Evolutionary conservation across 352 stramenopile genomes (phyloP).

Genomic region (Phytophthora rubi): DNA sequence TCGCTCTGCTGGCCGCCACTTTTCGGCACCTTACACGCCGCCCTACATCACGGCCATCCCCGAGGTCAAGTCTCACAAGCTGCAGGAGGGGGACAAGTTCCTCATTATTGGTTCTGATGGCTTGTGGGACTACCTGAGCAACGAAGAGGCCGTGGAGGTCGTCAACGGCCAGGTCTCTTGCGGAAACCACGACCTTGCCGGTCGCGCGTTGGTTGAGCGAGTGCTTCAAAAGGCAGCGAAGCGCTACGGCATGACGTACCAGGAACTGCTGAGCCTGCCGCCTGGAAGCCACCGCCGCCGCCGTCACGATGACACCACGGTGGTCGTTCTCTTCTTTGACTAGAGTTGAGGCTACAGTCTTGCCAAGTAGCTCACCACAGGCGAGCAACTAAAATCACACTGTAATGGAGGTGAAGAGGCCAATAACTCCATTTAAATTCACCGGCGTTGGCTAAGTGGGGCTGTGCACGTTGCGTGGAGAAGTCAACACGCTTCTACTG

Average conservation of each 20-base stretch:
- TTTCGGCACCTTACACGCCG: conserved; percentile 89
- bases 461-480: conserved; percentile 14
- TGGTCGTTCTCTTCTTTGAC: conserved; percentile 90
- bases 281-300: conserved; percentile 82
- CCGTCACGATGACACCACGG: conserved; percentile 94
- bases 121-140: conserved; percentile 97
- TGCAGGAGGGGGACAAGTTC: conserved; percentile 93
- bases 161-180: conserved; percentile 69
- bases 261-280: conserved; percentile 83
- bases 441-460: neutral
- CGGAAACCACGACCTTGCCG: conserved; percentile 76
- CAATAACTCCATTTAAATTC: conserved; percentile 1
- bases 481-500: conserved; percentile 17
- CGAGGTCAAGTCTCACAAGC: conserved; percentile 72
- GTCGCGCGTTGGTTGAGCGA: conserved; percentile 77
- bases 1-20: conserved; percentile 86
- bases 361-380: conserved; percentile 9
- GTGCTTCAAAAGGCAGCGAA: conserved; percentile 81
- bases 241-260: conserved; percentile 80
- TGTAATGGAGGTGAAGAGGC: conserved; percentile 12
- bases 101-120: conserved; percentile 97
- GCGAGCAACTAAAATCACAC: conserved; percentile 15
- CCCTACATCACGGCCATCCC: conserved; percentile 94
- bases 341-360: conserved; percentile 30
- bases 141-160: conserved; percentile 95